Evolutionary conservation across 2,329 filamentous ascomycete genomes (phyloP).

Genomic region (Colletotrichum filicis): DNA sequence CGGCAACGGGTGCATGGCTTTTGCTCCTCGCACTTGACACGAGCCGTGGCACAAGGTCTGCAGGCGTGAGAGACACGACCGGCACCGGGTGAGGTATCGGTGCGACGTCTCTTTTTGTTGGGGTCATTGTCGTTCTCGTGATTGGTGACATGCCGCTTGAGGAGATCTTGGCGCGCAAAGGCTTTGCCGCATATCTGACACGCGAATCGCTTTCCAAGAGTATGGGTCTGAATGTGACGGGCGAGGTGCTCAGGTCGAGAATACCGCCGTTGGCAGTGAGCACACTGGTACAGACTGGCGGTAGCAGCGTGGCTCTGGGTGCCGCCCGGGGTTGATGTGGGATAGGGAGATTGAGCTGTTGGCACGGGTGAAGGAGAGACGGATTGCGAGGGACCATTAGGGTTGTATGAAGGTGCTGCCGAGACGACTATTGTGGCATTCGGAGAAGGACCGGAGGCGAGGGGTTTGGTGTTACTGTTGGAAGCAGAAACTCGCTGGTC

Average conservation of each 20-base stretch:
- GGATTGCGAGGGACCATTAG: conserved; percentile 12
- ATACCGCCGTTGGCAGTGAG: conserved; percentile 62
- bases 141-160: conserved; percentile 63
- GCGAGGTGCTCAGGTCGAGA: conserved; percentile 65
- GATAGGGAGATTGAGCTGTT: conserved; percentile 1
- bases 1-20: conserved; percentile 65
- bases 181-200: conserved; percentile 64
- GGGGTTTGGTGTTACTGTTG: neutral
- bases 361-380: conserved; percentile 24
- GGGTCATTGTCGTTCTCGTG: conserved; percentile 59
- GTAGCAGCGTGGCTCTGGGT: conserved; percentile 40
- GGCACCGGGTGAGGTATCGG: conserved; percentile 55
- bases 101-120: conserved; percentile 58
- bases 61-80: conserved; percentile 65
- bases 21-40: conserved; percentile 65
- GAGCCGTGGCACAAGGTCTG: conserved; percentile 60
- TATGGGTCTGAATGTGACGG: conserved; percentile 62
- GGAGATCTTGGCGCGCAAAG: conserved; percentile 64
- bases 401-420: conserved; percentile 11
- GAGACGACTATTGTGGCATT: conserved; percentile 25
- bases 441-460: conserved; percentile 13
- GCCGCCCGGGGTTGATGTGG: conserved; percentile 6
- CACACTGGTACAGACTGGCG: conserved; percentile 57
- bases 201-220: conserved; percentile 59
- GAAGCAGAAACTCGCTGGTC: conserved; percentile 14